A percentile compares a stretch with the other conserved stretches of the same genome.
Evolutionary conservation across 441 rosid genomes (phyloP).

Genomic region (Manihot esculenta): DNA sequence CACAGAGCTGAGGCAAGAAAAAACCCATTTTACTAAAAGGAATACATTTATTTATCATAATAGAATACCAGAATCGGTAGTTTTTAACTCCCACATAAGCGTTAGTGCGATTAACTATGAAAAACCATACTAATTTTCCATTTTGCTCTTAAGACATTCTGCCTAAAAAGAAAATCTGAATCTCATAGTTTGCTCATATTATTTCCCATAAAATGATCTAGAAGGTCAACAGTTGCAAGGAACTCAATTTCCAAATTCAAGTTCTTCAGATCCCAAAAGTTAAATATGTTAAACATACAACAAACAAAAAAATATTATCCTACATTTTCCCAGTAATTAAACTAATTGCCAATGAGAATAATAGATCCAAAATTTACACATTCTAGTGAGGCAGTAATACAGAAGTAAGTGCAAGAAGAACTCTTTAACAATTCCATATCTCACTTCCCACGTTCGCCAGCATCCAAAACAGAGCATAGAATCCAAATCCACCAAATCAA

Average conservation of each 20-base stretch:
- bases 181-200: not conserved
- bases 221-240: not conserved
- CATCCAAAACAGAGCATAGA: slow-evolving; percentile 15
- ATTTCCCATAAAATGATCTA: not conserved
- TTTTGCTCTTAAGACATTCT: not conserved
- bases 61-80: not conserved
- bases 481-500: not conserved
- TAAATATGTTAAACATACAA: not conserved
- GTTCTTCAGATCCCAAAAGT: not conserved
- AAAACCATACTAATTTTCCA: not conserved
- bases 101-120: not conserved
- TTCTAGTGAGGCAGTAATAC: not conserved
- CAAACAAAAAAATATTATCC: no score
- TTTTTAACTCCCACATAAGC: not conserved
- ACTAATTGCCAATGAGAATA: not conserved
- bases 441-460: slow-evolving; percentile 13
- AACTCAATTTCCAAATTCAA: not conserved
- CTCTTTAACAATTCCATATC: not conserved
- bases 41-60: not conserved
- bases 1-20: not conserved
- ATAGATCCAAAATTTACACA: not conserved
- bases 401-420: not conserved
- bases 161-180: not conserved
- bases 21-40: not conserved
- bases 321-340: not conserved